A percentile compares a stretch with the other conserved stretches of the same genome.
Evolutionary conservation across 495 filamentous ascomycete genomes (phyloP).

Genomic region (Penicillium paxilli): DNA sequence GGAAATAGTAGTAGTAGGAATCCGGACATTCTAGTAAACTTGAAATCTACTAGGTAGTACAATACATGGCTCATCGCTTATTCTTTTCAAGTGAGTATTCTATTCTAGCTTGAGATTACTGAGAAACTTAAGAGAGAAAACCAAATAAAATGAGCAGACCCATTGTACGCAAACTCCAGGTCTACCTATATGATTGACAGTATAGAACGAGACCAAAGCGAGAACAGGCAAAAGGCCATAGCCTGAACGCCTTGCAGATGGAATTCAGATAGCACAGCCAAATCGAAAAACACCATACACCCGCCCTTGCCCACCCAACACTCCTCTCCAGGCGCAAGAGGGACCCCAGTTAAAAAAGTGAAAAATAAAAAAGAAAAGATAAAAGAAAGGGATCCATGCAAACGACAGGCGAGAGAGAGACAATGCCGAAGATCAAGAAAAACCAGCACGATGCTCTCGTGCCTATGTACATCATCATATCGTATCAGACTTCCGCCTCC

Average conservation of each 20-base stretch:
- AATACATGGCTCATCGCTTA: no score
- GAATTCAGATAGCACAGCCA: constrained; percentile 18
- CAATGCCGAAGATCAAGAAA: constrained; percentile 29
- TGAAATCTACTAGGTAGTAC: no score
- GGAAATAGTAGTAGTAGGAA: no score
- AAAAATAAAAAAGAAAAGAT: no score
- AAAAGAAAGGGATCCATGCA: constrained; percentile 22
- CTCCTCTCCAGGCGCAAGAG: constrained; percentile 18
- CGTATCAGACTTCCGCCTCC: constrained; percentile 20
- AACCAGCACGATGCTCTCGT: constrained; percentile 25
- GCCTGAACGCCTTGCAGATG: constrained; percentile 28
- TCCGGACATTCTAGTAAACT: no score
- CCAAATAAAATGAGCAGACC: constrained; percentile 4
- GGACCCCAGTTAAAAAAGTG: constrained; percentile 5
- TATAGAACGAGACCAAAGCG: constrained; percentile 15
- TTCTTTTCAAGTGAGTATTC: no score
- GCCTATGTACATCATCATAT: constrained; percentile 37
- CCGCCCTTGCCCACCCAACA: constrained; percentile 23
- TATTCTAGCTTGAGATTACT: background rate
- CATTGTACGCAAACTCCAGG: constrained; percentile 1
- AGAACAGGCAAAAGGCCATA: constrained; percentile 16
- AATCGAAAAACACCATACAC: constrained; percentile 23
- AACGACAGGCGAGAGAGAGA: constrained; percentile 23
- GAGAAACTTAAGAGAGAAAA: background rate
- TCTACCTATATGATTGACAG: constrained; percentile 5